Conservation (phyloP, 2,329 filamentous ascomycete species). For the Massarina eburnea region DNA sequence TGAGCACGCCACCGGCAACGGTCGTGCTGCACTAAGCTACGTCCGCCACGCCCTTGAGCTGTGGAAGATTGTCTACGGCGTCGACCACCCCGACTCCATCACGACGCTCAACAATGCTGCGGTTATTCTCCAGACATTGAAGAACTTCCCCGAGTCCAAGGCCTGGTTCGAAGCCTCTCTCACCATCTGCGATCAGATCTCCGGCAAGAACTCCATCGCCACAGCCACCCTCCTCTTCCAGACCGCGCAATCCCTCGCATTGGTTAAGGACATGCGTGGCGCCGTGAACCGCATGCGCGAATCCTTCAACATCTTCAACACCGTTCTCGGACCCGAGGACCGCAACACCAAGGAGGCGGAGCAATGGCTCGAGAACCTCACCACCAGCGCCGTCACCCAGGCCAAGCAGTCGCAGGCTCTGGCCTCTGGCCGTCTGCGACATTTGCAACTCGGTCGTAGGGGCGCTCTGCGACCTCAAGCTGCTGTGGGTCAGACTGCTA, state of each 20-base stretch:
- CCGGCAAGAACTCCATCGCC: slow-evolving; percentile 87
- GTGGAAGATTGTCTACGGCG: slow-evolving; percentile 96
- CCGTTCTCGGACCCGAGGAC: slow-evolving; percentile 82
- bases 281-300: slow-evolving; percentile 94
- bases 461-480: slow-evolving; percentile 63
- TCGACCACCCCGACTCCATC: slow-evolving; percentile 93
- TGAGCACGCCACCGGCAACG: slow-evolving; percentile 89
- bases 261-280: slow-evolving; percentile 93
- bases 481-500: slow-evolving; percentile 61
- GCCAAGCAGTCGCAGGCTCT: slow-evolving; percentile 91
- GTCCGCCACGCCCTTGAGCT: slow-evolving; percentile 90
- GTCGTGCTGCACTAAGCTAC: slow-evolving; percentile 81
- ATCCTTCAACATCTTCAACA: slow-evolving; percentile 92
- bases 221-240: slow-evolving; percentile 96
- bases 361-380: slow-evolving; percentile 93
- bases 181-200: slow-evolving; percentile 83
- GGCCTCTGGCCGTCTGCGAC: slow-evolving; percentile 70
- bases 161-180: slow-evolving; percentile 96
- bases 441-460: slow-evolving; percentile 64
- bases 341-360: slow-evolving; percentile 98
- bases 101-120: slow-evolving; percentile 98
- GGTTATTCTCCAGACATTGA: slow-evolving; percentile 95
- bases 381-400: slow-evolving; percentile 90
- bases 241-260: slow-evolving; percentile 87
- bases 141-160: slow-evolving; percentile 91